These are phyloP conservation scores for Yamadazyma aaseri DNA, from an alignment of 1,139 yeast genomes.

Conservation along the genomic window DNA sequence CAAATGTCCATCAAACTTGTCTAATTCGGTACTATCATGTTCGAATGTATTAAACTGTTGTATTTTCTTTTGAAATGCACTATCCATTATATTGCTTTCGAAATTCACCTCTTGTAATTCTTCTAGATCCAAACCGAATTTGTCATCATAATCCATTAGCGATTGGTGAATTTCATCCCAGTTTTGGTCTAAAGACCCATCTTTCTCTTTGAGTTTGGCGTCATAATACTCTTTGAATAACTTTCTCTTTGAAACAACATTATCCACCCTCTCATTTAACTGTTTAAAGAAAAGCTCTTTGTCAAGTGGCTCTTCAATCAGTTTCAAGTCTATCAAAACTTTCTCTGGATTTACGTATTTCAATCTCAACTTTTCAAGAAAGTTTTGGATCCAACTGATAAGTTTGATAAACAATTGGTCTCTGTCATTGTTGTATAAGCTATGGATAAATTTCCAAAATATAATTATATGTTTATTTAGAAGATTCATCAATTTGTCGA, in stretches of 20 bases:
- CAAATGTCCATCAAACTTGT: constrained; percentile 22
- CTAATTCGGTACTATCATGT: constrained; percentile 27
- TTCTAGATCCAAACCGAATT: constrained; percentile 58
- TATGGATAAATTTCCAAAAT: constrained; percentile 72
- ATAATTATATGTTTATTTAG: constrained; percentile 70
- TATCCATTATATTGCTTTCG: constrained; percentile 19
- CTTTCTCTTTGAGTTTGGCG: constrained; percentile 22
- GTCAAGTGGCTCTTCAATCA: constrained; percentile 18
- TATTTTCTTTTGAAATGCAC: constrained; percentile 18
- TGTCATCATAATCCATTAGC: constrained; percentile 40
- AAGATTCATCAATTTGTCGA: constrained; percentile 61
- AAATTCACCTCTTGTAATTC: constrained; percentile 59
- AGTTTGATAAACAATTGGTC: constrained; percentile 69
- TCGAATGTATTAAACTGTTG: constrained; percentile 15
- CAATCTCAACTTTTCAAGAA: constrained; percentile 57
- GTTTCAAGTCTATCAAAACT: constrained; percentile 38
- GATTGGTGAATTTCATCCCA: constrained; percentile 50
- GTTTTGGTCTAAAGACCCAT: constrained; percentile 38
- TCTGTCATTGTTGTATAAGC: constrained; percentile 71
- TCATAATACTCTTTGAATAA: constrained; percentile 34
- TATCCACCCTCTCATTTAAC: constrained; percentile 28
- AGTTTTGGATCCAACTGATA: constrained; percentile 62
- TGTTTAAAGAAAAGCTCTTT: constrained; percentile 28
- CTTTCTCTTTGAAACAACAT: constrained; percentile 29
- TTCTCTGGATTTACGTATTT: constrained; percentile 55